These are phyloP conservation scores for Fusarium piperis DNA, from an alignment of 2,329 filamentous ascomycete species.

Conservation along the genomic window DNA sequence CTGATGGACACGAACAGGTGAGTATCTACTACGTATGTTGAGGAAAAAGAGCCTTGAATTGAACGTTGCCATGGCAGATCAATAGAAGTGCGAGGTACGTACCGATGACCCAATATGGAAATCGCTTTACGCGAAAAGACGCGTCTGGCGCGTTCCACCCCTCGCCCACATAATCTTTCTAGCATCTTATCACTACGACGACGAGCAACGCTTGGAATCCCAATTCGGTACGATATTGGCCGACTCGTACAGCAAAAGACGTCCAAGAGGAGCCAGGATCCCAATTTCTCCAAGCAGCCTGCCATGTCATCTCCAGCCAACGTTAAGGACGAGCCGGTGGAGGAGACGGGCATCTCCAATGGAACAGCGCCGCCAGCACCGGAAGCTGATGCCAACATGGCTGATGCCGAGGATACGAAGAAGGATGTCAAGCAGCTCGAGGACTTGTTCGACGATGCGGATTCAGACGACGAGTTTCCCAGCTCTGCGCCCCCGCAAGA, in stretches of 20 bases:
- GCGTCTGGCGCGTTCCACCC: conserved; percentile 35
- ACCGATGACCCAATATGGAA: conserved; percentile 8
- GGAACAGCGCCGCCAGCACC: conserved; percentile 23
- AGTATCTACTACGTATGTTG: neutral
- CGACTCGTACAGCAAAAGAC: neutral
- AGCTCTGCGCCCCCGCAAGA: conserved; percentile 56
- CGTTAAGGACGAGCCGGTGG: conserved; percentile 42
- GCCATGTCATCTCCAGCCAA: conserved; percentile 40
- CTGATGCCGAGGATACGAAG: conserved; percentile 45
- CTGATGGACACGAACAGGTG: too few species aligned
- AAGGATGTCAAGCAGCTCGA: conserved; percentile 63
- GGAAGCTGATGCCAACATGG: conserved; percentile 34
- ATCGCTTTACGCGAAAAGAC: conserved; percentile 42
- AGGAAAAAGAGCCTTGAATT: neutral
- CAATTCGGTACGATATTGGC: neutral
- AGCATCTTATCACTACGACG: conserved; percentile 37
- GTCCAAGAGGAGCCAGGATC: conserved; percentile 16
- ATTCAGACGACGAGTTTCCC: conserved; percentile 70
- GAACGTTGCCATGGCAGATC: neutral
- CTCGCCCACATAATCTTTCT: conserved; percentile 19
- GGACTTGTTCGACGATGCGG: conserved; percentile 66
- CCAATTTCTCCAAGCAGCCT: conserved; percentile 34
- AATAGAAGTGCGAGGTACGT: conserved; percentile 17
- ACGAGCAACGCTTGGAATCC: conserved; percentile 12
- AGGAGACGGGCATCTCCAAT: conserved; percentile 34